These are phyloP conservation scores for Pichia sp. DNA, from an alignment of 1,139 yeast genomes.

Conservation along the genomic window DNA sequence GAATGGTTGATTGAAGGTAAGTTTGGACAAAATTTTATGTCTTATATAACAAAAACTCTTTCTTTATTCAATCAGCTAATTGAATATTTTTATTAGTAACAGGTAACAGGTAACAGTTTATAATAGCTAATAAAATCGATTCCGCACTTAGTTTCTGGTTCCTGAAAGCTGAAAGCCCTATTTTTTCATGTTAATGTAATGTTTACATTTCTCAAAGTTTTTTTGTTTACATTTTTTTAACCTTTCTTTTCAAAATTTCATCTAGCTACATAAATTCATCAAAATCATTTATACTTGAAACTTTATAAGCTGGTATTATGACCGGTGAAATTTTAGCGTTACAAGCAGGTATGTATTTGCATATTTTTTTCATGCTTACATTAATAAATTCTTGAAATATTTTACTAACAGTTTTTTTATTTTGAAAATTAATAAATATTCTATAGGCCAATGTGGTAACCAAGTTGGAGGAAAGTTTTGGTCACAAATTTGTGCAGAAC, in stretches of 20 bases:
- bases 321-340: conserved; percentile 57
- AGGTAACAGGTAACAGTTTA: too few relatives aligned
- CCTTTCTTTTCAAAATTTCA: not conserved
- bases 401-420: conserved; percentile 30
- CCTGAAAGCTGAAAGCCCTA: not conserved
- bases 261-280: too few relatives aligned
- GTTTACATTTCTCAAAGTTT: too few relatives aligned
- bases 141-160: too few relatives aligned
- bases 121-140: too few relatives aligned
- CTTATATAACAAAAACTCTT: too few relatives aligned
- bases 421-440: conserved; percentile 23
- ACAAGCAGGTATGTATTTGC: conserved; percentile 43
- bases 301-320: conserved; percentile 18
- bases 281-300: not conserved
- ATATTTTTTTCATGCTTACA: too few relatives aligned
- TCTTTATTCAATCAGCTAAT: too few relatives aligned
- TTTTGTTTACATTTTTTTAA: not conserved
- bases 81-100: too few relatives aligned
- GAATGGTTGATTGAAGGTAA: not conserved
- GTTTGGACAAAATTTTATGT: too few relatives aligned
- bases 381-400: not conserved
- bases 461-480: conserved; percentile 93
- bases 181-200: not conserved
- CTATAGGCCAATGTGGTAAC: conserved; percentile 87
- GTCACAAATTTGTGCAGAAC: conserved; percentile 84